Percentiles rank a stretch among this genome's conserved stretches.
phyloP scores from a whole-genome alignment of 495 filamentous ascomycete genomes.

The Penicillium nucicola region DNA sequence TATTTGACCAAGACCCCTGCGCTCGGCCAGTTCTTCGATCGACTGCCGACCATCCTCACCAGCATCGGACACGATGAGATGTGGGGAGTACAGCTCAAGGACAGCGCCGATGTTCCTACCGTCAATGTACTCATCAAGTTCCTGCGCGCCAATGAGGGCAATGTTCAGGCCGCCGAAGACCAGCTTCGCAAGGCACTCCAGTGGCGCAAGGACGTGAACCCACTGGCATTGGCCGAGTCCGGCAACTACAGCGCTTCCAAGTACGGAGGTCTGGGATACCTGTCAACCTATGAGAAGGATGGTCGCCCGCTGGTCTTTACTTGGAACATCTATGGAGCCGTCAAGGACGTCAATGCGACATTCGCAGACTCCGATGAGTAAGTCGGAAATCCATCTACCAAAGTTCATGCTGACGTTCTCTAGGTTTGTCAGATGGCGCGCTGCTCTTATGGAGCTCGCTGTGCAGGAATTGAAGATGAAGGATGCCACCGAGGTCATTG shows the following conservation, averaged over 20 bases:
- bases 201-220: constrained; percentile 69
- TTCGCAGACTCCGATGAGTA: constrained; percentile 78
- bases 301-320: constrained; percentile 54
- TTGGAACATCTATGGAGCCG: constrained; percentile 85
- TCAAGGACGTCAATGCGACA: constrained; percentile 66
- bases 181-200: constrained; percentile 75
- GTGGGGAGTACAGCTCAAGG: constrained; percentile 67
- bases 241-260: constrained; percentile 49
- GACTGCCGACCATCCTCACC: constrained; percentile 42
- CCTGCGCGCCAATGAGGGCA: constrained; percentile 79
- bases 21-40: constrained; percentile 36
- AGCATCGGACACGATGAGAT: constrained; percentile 62
- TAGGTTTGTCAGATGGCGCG: constrained; percentile 82
- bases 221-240: constrained; percentile 38
- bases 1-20: constrained; percentile 39
- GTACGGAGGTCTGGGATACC: constrained; percentile 51
- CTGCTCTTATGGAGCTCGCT: constrained; percentile 80
- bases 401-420: background rate
- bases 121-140: constrained; percentile 86
- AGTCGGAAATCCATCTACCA: constrained; percentile 23
- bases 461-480: constrained; percentile 65
- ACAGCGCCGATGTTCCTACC: constrained; percentile 62
- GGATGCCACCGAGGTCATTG: constrained; percentile 66
- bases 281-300: constrained; percentile 44
- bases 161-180: constrained; percentile 64